These are phyloP conservation scores for Geotrichum candidum DNA, from an alignment of 1,139 yeast species.

Conservation along the genomic window DNA sequence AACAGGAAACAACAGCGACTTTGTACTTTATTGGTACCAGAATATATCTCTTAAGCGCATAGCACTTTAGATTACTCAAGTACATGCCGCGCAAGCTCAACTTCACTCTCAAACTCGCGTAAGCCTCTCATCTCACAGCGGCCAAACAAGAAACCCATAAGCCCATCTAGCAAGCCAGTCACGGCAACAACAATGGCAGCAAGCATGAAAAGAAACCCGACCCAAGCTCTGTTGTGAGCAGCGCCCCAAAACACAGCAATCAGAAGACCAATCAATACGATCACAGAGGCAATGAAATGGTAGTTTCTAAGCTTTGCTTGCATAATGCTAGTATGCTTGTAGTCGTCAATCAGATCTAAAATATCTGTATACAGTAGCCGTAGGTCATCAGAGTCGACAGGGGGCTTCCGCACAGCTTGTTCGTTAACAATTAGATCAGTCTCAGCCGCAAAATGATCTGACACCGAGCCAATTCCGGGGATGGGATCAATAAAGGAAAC, in stretches of 20 bases:
- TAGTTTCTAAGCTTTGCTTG: slow-evolving; percentile 60
- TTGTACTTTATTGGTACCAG: background rate
- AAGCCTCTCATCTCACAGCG: slow-evolving; percentile 72
- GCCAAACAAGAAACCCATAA: slow-evolving; percentile 75
- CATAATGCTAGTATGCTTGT: slow-evolving; percentile 49
- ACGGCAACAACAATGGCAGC: slow-evolving; percentile 45
- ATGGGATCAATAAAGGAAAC: slow-evolving; percentile 69
- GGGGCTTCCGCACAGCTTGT: slow-evolving; percentile 17
- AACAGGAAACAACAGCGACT: background rate
- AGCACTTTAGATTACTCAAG: background rate
- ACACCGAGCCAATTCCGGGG: slow-evolving; percentile 60
- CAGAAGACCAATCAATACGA: slow-evolving; percentile 46
- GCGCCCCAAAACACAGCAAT: slow-evolving; percentile 61
- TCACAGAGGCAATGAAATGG: slow-evolving; percentile 57
- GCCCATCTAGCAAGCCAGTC: slow-evolving; percentile 69
- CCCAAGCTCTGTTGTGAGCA: slow-evolving; percentile 40
- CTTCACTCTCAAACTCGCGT: slow-evolving; percentile 47
- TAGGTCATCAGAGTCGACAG: slow-evolving; percentile 15
- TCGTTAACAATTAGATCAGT: slow-evolving; percentile 42
- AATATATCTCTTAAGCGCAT: background rate
- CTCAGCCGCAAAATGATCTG: slow-evolving; percentile 90
- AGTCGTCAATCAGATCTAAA: slow-evolving; percentile 48
- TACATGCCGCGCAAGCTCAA: slow-evolving; percentile 27
- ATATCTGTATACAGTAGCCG: slow-evolving; percentile 50
- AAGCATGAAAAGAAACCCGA: slow-evolving; percentile 53